Evolutionary conservation across 2,329 filamentous ascomycete genomes (phyloP).

Genomic region (Apiospora sp.): DNA sequence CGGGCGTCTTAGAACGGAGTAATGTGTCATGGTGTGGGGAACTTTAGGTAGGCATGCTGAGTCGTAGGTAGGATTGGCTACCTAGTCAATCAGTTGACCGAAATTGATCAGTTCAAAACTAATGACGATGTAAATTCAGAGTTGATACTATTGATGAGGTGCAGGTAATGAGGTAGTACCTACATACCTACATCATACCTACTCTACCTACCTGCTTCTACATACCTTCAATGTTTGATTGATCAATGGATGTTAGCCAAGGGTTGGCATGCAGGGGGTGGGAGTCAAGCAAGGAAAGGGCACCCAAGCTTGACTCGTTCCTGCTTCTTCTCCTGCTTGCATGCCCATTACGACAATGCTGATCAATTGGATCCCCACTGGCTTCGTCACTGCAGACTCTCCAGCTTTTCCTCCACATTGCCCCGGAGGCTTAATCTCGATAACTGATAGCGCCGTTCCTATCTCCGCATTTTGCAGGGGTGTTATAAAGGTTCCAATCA

Average conservation of each 20-base stretch:
- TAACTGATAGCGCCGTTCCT: background rate
- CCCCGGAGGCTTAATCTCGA: background rate
- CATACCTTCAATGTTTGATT: no score
- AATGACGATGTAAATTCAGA: no score
- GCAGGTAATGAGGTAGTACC: background rate
- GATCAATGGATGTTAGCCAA: background rate
- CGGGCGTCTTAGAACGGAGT: no score
- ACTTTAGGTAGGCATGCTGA: no score
- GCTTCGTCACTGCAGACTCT: background rate
- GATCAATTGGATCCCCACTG: background rate
- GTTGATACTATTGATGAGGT: background rate
- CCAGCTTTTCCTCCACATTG: conserved; percentile 8
- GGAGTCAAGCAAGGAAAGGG: background rate
- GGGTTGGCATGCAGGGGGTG: background rate
- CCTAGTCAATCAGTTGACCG: no score
- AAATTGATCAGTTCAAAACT: no score
- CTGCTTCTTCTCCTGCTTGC: background rate
- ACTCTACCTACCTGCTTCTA: no score
- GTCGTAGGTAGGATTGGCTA: no score
- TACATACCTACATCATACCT: background rate
- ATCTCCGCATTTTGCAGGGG: conserved; percentile 6
- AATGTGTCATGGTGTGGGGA: no score
- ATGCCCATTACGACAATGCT: background rate
- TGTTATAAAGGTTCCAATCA: background rate
- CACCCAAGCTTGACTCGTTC: conserved; percentile 1